Base-by-base conservation (phyloP, 768 basidiomycete genomes). In the Porpolomopsis calyptriformis region DNA sequence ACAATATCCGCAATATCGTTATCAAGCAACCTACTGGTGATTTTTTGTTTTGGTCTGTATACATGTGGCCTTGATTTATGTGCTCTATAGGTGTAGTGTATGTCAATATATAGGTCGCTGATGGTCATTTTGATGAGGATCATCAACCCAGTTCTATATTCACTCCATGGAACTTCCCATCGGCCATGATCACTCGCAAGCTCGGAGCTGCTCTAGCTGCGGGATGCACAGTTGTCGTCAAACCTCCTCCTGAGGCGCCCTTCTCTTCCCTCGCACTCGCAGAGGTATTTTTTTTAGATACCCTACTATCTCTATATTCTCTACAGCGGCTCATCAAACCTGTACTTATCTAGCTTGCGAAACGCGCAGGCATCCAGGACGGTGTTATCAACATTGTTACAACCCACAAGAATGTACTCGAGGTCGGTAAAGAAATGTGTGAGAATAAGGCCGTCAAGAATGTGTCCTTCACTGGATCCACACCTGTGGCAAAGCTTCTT, bases 331-430 rank as follows among this genome's bases (percentile, higher is more conserved):
- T 35, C 14, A 38, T 9, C 12, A 11, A 19, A 43, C 23, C 14
- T 8, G 25, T 12, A 24, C 23, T 29, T 25, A 24, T n/a, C 23
- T 40, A 93, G 86, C 75, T 98, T 25, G 78, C 80, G 1, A 71
- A 72, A 37, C 82, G 90, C 33, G 94, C 93, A n/a, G 96, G 94
- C 26, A 68, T 99, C 36, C 94, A 96, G 4, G 78, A 85, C 26
- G 96, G 96, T 36, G 96, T 97, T 29, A 80, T 99, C 61, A 98
- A 99, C 64, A 74, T 96, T 40, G 79, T 99, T 34, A 87, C 91
- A 2, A 92, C 92, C 2, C 76, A 83, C 40, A 84, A 84, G 59
- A 78, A 96, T 56, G 80, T 93, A 25, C 59, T 62, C 47, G 87
- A 82, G n/a, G 85, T 98, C 24, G 96, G 91, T 16, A 82, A 84